Evolutionary conservation across 2,329 filamentous ascomycete species (phyloP), one percentile per base, ranked within the genome.

Genomic region (Sporothrix globosa): DNA sequence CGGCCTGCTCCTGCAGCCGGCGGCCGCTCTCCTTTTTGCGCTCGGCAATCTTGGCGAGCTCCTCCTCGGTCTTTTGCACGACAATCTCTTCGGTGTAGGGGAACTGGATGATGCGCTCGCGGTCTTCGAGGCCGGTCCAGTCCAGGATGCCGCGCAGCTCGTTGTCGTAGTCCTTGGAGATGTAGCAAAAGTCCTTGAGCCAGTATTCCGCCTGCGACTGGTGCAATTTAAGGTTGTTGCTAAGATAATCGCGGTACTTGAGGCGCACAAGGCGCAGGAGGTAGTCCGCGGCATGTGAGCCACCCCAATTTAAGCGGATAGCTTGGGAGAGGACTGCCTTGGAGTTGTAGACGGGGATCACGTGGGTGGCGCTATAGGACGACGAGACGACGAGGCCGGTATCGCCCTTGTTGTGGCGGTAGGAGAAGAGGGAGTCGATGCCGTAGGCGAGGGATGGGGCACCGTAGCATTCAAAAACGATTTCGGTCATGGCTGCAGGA

Each of bases 361-460:
- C 84, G 80, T 99, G 95, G 7, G 96, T 99, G 2, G 96, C 92
- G 60, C 93, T 97, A 78, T 97, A 91, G 3, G 93, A 97, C 0
- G 94, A 97, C 2, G 93, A 96, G 44, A 98, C 87, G 50, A 99
- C 91, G 27, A 99, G 84, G 7, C 96, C 96, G 34, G 92, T 95
- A 67, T 85, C 89, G 73, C 96, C 96, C 72, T 91, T 88, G 79
- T 99, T 99, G 82, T 97, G 92, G 73, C 90, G 86, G 82, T 97
- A 99, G 24, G 95, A 96, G 82, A 99, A 99, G 44, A 99, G 87
- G 13, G 94, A 96, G 80, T 99, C 96, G 81, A 99, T 94, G 67
- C 96, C 96, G 80, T 96, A 97, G 21, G 94, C 92, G 34, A 97
- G 86, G 1, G 92, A 95, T 0, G 96, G 95, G 13, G 92, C 94